Base-by-base conservation (phyloP, 768 basidiomycete genomes). In the Boletus rubescentipes region DNA sequence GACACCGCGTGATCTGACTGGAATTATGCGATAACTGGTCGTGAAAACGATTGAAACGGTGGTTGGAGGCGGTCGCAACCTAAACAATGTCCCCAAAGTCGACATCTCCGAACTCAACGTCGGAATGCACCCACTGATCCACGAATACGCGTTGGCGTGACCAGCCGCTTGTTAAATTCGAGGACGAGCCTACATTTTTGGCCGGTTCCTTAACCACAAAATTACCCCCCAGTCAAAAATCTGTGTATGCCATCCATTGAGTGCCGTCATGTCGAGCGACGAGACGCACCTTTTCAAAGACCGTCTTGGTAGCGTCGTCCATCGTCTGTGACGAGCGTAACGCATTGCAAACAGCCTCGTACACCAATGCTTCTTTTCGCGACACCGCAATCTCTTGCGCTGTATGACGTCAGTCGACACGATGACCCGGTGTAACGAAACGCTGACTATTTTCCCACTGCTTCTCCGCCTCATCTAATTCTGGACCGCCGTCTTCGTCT, bases 381-480 rank as follows among this genome's bases (percentile, higher is more conserved):
- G 98, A 74, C 6, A 90, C 82, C 4, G 85, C 90, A 53, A 99
- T 95, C 16, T n/a, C n/a, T n/a, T n/a, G n/a, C n/a, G n/a, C n/a
- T n/a, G n/a, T n/a, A n/a, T n/a, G n/a, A n/a, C n/a, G 47, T 47
- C 36, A 41, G 49, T 45, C 15, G 49, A 32, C 1, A 42, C 18
- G 44, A 30, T 29, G 37, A 43, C 29, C n/a, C 14, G n/a, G 42
- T 16, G 43, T 18, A 8, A 46, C 29, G 30, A 53, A 8, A 44
- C 3, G 30, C 54, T 3, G 54, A 92, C 94, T 89, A 72, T 98
- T 97, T 71, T 99, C 94, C n/a, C 96, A 96, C 47, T 90, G 84
- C 63, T 88, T 87, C 69, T 93, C 88, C 0, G 97, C 97, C 39
- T 93, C 88, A 57, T 98, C 93, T 4, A 99, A 76, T 70, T 98